Conservation (phyloP, 441 rosid species). For the Erodium trifolium region DNA sequence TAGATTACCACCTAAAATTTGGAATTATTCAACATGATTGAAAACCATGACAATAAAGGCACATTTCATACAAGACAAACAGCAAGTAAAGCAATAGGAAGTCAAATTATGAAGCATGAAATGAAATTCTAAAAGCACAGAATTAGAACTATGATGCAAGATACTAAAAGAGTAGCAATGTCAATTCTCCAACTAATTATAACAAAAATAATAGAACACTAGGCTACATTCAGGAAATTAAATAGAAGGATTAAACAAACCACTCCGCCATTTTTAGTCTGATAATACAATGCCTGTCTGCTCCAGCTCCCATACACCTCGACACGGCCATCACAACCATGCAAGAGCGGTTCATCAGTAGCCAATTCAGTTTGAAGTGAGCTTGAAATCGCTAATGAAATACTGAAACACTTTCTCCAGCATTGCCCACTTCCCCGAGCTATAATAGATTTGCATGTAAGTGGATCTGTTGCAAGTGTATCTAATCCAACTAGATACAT, state of each 20-base stretch:
- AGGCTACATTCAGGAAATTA: conserved; percentile 9
- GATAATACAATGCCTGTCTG: conserved; percentile 55
- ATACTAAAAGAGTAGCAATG: conserved; percentile 1
- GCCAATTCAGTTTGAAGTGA: conserved; percentile 40
- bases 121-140: background rate
- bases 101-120: background rate
- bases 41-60: background rate
- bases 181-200: background rate
- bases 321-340: conserved; percentile 56
- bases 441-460: conserved; percentile 38
- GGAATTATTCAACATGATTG: background rate
- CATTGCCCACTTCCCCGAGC: conserved; percentile 41
- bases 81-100: conserved; percentile 4
- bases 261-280: conserved; percentile 49
- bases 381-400: conserved; percentile 55
- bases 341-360: conserved; percentile 38
- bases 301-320: conserved; percentile 54
- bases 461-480: conserved; percentile 50
- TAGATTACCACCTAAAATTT: background rate
- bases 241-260: conserved; percentile 47
- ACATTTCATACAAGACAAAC: background rate
- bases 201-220: background rate
- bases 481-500: conserved; percentile 75
- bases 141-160: background rate
- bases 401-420: conserved; percentile 71